These are phyloP conservation scores for Globisporangium yorkense DNA, from an alignment of 352 stramenopile species.

Conservation along the genomic window DNA sequence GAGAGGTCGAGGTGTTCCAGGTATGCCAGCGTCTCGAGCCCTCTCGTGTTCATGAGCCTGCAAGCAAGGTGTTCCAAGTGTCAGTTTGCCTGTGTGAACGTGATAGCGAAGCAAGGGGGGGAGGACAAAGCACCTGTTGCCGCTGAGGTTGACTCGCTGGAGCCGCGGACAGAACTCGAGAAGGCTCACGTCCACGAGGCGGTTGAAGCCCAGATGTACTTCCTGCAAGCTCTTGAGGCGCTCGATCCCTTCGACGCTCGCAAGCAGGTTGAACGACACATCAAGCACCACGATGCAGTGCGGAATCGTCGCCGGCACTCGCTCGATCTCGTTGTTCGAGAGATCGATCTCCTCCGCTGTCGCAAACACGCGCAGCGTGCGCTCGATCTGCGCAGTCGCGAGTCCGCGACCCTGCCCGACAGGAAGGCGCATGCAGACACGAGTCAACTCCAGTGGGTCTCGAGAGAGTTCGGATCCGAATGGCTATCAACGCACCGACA, in stretches of 20 bases:
- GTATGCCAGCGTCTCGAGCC: slow-evolving; percentile 53
- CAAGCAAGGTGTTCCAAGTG: background rate
- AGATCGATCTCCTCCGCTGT: slow-evolving; percentile 58
- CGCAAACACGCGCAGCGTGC: slow-evolving; percentile 60
- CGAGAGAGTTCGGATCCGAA: background rate
- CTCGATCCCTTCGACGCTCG: slow-evolving; percentile 39
- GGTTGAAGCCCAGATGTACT: slow-evolving; percentile 64
- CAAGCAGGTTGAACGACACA: slow-evolving; percentile 65
- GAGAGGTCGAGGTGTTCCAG: slow-evolving; percentile 66
- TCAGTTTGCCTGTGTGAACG: background rate
- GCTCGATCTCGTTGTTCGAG: slow-evolving; percentile 73
- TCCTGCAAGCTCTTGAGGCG: slow-evolving; percentile 61
- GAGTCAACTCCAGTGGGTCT: background rate
- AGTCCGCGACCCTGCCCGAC: slow-evolving; percentile 41
- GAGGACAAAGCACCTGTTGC: slow-evolving; percentile 38
- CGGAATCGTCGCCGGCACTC: slow-evolving; percentile 44
- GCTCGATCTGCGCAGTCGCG: slow-evolving; percentile 46
- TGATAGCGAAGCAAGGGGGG: background rate
- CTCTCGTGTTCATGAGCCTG: slow-evolving; percentile 52
- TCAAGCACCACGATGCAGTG: slow-evolving; percentile 43
- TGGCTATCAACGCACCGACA: slow-evolving; percentile 32
- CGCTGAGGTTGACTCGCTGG: slow-evolving; percentile 57
- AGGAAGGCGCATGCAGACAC: background rate
- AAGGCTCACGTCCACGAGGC: slow-evolving; percentile 44
- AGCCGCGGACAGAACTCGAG: slow-evolving; percentile 64